Percentiles rank a stretch among this genome's conserved stretches.
Evolutionary conservation across 768 basidiomycete genomes (phyloP).

Genomic region (Termitomyces sp.): DNA sequence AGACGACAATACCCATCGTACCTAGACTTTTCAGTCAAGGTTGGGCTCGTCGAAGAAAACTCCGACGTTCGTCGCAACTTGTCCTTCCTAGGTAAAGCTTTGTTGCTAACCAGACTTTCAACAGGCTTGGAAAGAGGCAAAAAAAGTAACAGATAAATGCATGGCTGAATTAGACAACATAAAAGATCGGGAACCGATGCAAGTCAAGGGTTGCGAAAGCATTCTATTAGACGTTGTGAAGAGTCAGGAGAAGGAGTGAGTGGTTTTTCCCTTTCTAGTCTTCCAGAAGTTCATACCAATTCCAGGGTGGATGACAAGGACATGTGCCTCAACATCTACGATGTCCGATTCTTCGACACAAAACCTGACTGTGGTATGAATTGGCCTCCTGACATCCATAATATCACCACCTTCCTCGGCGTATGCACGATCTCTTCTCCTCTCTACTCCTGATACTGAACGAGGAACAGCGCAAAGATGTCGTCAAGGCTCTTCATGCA

Average conservation of each 20-base stretch:
- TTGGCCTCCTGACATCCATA: slow-evolving; percentile 87
- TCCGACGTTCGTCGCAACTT: slow-evolving; percentile 49
- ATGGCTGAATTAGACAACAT: slow-evolving; percentile 39
- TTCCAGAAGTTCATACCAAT: neutral
- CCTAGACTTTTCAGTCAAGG: slow-evolving; percentile 79
- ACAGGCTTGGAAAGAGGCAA: slow-evolving; percentile 61
- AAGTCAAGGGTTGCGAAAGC: slow-evolving; percentile 53
- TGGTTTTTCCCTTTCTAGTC: neutral
- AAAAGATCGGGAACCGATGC: slow-evolving; percentile 53
- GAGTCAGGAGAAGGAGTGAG: slow-evolving; percentile 39
- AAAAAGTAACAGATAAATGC: slow-evolving; percentile 60
- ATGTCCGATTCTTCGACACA: slow-evolving; percentile 85
- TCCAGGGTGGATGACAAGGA: slow-evolving; percentile 61
- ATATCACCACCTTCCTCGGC: slow-evolving; percentile 73
- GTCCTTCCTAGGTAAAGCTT: neutral
- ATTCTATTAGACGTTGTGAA: slow-evolving; percentile 47
- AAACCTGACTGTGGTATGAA: slow-evolving; percentile 94
- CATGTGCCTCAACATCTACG: slow-evolving; percentile 93
- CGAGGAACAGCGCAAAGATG: slow-evolving; percentile 66
- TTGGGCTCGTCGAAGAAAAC: slow-evolving; percentile 71
- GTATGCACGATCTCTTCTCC: slow-evolving; percentile 45
- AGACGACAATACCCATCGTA: slow-evolving; percentile 87
- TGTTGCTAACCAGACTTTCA: neutral
- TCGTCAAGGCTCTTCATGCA: slow-evolving; percentile 83
- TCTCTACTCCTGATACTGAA: slow-evolving; percentile 7